Evolutionary conservation across 2,329 filamentous ascomycete species (phyloP).

Genomic region (Westerdykella aurantiaca): DNA sequence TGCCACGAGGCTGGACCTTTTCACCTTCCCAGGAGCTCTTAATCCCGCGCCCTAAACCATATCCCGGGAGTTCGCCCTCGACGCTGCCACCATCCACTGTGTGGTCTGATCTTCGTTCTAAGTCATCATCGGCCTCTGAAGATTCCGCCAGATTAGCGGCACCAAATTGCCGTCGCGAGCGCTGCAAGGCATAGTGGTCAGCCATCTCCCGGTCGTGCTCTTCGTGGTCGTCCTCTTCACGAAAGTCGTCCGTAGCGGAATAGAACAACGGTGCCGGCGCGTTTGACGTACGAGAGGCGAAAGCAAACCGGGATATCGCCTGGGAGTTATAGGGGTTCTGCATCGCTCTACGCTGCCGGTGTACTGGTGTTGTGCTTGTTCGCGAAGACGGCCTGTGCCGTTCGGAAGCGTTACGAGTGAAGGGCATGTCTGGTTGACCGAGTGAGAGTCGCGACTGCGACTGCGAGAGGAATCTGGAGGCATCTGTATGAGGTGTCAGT

Average conservation of each 20-base stretch:
- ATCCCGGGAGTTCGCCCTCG: conserved; percentile 35
- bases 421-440: conserved; percentile 49
- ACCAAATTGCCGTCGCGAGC: conserved; percentile 82
- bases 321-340: conserved; percentile 69
- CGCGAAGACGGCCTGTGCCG: conserved; percentile 43
- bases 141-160: conserved; percentile 79
- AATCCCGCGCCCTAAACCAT: conserved; percentile 46
- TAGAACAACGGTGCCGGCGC: conserved; percentile 92
- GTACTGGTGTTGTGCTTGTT: conserved; percentile 46
- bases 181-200: conserved; percentile 88
- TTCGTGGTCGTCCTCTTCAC: conserved; percentile 87
- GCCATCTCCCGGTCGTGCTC: conserved; percentile 86
- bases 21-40: conserved; percentile 54
- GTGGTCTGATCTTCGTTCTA: conserved; percentile 44
- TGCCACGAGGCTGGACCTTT: conserved; percentile 38
- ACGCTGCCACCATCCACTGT: conserved; percentile 45
- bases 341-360: conserved; percentile 49
- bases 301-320: conserved; percentile 67
- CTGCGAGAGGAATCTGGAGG: conserved; percentile 91
- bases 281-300: conserved; percentile 68
- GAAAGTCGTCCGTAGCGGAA: conserved; percentile 81
- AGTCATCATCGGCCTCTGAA: conserved; percentile 71
- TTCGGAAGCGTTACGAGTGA: conserved; percentile 45
- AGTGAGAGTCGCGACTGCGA: conserved; percentile 85
- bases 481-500: conserved; percentile 60